Conservation (phyloP, 257 asterid species). For the Solanum pimpinellifolium region DNA sequence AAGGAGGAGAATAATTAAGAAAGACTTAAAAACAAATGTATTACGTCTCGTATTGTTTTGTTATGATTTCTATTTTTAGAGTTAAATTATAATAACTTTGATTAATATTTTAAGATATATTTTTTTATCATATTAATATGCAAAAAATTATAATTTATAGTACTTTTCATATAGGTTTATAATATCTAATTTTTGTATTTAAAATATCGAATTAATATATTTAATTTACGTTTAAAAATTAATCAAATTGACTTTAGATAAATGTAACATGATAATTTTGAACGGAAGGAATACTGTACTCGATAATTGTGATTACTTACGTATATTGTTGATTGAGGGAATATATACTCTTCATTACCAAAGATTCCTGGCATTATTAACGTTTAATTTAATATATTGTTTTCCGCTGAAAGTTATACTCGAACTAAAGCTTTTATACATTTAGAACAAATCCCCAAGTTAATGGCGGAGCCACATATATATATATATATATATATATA, state of each 20-base stretch:
- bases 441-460: neutral
- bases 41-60: rapidly evolving
- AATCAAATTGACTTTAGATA: too few relatives aligned
- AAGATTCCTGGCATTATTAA: neutral
- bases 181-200: too few relatives aligned
- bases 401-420: neutral
- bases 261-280: too few relatives aligned
- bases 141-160: too few relatives aligned
- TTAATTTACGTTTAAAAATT: rapidly evolving
- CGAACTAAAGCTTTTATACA: neutral
- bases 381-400: neutral
- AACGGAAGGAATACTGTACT: neutral
- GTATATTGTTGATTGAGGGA: too few relatives aligned
- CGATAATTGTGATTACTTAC: neutral
- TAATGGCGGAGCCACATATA: neutral
- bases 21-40: neutral
- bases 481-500: too few relatives aligned
- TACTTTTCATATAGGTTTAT: too few relatives aligned
- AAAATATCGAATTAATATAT: too few relatives aligned
- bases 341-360: neutral
- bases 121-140: too few relatives aligned
- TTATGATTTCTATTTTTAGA: too few relatives aligned
- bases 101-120: too few relatives aligned
- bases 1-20: neutral
- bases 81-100: too few relatives aligned